Base-by-base conservation (phyloP, 2,329 filamentous ascomycete genomes). In the Botrytis byssoidea region DNA sequence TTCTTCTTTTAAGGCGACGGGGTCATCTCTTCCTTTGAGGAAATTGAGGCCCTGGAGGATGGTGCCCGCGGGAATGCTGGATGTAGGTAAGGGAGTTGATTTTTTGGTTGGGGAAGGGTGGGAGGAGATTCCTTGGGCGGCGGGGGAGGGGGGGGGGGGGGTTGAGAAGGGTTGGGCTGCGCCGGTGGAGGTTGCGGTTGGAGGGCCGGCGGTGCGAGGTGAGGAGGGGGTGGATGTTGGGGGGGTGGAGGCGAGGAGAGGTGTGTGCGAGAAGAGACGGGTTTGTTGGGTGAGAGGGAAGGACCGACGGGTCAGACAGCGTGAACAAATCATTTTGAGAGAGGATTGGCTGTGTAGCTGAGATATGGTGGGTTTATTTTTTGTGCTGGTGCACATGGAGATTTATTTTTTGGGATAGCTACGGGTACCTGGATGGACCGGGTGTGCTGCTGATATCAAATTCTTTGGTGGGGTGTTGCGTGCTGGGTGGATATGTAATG, bases 31-130 rank as follows among this genome's bases (percentile, higher is more conserved):
- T 77, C 88, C 89, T 85, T 96, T 96, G 79, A 91, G 83, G 83
- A 92, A 95, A 82, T 94, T 95, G 73, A 97, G 84, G 1, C 93
- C 93, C 72, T 86, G 89, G 60, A 97, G 85, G 22, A 90, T 83
- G 22, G 91, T 93, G 48, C 93, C 93, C 8, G 90, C 89, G 4
- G 86, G 84, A 57, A 74, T 70, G 29, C 69, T 76, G 22, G 77
- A 78, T 14, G 75, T 74, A 18, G 79, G 76, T 51, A 51, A 32
- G 20, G 20, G 64, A 0, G 57, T 29, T 32, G 73, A 10, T 74
- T 75, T 78, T 61, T 71, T 69, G 35, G 70, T 29, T 0, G 32
- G 44, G 7, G 51, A 9, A 29, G n/a, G n/a, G 4, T 69, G 71
- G 4, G 71, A 69, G n/a, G 63, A 59, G n/a, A 48, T 35, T 46